phyloP scores from a whole-genome alignment of 192 early-diverging fungal genomes.

The Podila minutissima region DNA sequence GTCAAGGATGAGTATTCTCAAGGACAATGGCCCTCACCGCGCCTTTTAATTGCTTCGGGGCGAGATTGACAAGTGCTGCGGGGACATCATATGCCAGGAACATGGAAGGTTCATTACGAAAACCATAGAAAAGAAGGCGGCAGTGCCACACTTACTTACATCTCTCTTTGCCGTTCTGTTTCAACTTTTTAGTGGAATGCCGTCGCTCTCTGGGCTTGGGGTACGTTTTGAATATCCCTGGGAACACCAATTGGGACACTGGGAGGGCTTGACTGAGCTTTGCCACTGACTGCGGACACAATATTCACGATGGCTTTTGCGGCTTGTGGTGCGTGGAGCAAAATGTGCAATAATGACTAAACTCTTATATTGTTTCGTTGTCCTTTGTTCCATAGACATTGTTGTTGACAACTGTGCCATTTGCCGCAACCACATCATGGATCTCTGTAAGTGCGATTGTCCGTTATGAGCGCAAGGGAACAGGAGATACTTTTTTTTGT shows the following conservation, averaged over 20 bases:
- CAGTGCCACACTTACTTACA: too few species aligned
- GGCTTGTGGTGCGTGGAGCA: too few species aligned
- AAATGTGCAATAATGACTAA: too few species aligned
- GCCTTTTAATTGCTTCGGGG: too few species aligned
- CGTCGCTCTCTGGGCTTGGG: slow-evolving; percentile 99
- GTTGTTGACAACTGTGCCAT: slow-evolving; percentile 98
- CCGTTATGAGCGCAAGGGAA: background rate
- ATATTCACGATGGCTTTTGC: too few species aligned
- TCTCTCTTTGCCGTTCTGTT: background rate
- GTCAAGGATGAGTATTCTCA: too few species aligned
- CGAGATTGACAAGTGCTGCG: too few species aligned
- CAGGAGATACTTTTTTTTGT: background rate
- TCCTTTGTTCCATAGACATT: slow-evolving; percentile 73
- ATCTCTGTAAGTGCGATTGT: slow-evolving; percentile 76
- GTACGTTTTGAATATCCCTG: slow-evolving; percentile 49
- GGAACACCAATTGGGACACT: background rate
- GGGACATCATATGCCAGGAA: too few species aligned
- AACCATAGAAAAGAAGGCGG: too few species aligned
- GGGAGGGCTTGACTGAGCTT: background rate
- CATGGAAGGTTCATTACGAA: too few species aligned
- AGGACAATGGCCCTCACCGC: too few species aligned
- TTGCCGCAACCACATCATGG: slow-evolving; percentile 99
- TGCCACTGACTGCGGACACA: background rate
- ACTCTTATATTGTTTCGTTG: background rate
- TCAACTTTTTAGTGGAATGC: slow-evolving; percentile 89